Evolutionary conservation across 176 grass and related monocot genomes (phyloP), one percentile per base, ranked within the genome.

Genomic region (Triticum turgidum): DNA sequence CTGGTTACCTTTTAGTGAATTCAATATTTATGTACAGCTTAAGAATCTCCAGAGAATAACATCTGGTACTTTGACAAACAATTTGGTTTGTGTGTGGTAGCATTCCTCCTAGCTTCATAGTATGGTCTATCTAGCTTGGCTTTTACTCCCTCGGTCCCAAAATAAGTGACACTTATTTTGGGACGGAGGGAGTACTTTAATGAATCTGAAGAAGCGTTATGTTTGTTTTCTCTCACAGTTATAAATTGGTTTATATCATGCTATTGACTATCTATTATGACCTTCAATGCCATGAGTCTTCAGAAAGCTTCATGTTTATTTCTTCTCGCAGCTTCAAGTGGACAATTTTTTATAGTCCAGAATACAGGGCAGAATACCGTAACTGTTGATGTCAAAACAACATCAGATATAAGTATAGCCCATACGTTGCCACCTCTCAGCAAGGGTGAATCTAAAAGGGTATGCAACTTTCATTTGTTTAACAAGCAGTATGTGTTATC

Each of bases 311-410:
- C 79, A 66, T 77, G 7, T 83, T 74, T 72, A 1, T 85, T 78
- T 82, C 47, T 86, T 79, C 33, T 85, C 11, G 79, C 92, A 97
- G 93, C 61, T 93, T 82, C 77, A 25, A 84, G 35, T 76, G 61
- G 73, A 61, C 24, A 90, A 64, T 85, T 56, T 77, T 38, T 94
- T 82, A 1, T 94, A 87, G 79, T 95, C 64, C 27, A 41, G 70
- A 95, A 95, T 86, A 71, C 79, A 42, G 87, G 85, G 8, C 63
- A 91, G 74, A 84, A 88, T 80, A 61, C 35, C 27, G 70, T 97
- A 49, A 51, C 42, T 0, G 62, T 95, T 38, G 32, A 80, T 42
- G 21, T 95, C 74, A 80, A 84, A 89, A 61, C 71, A 77, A 63
- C 79, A 20, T 76, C 85, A 58, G 72, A 51, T 85, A 62, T 87